Conservation (phyloP, 2,329 filamentous ascomycete genomes). For the Fusarium caatingaense region DNA sequence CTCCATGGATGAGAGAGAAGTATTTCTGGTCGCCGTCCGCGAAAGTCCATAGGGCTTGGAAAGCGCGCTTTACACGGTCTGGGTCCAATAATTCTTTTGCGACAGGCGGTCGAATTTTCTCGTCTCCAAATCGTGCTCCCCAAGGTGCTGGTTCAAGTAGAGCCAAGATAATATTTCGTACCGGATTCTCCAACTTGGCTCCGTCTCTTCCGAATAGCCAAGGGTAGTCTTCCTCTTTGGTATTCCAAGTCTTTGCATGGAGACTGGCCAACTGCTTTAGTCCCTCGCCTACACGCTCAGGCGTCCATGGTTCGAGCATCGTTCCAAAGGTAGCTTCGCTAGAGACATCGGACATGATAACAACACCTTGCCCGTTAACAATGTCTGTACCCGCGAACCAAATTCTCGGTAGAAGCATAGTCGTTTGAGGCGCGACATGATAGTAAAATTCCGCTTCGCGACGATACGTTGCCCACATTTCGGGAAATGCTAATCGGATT, state of each 20-base stretch:
- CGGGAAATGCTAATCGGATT: neutral
- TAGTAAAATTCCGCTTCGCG: constrained; percentile 2
- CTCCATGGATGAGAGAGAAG: neutral
- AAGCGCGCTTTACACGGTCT: neutral
- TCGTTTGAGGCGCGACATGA: neutral
- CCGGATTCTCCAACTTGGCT: neutral
- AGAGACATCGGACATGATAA: neutral
- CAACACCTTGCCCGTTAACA: neutral
- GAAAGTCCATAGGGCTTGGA: neutral
- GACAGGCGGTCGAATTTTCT: neutral
- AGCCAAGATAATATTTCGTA: neutral
- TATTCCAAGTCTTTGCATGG: neutral
- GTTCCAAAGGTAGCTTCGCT: neutral
- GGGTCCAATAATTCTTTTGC: neutral
- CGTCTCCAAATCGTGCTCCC: neutral
- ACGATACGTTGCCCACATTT: constrained; percentile 2
- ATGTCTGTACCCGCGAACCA: neutral
- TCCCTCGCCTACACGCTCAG: neutral
- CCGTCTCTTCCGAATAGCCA: constrained; percentile 3
- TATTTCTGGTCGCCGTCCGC: neutral
- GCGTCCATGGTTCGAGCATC: neutral
- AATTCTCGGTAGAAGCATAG: neutral
- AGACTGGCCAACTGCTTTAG: constrained; percentile 3
- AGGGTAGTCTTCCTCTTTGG: neutral
- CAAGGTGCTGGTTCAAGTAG: neutral